phyloP scores from a whole-genome alignment of 73 alveolate species.

The Halteria grandinella region DNA sequence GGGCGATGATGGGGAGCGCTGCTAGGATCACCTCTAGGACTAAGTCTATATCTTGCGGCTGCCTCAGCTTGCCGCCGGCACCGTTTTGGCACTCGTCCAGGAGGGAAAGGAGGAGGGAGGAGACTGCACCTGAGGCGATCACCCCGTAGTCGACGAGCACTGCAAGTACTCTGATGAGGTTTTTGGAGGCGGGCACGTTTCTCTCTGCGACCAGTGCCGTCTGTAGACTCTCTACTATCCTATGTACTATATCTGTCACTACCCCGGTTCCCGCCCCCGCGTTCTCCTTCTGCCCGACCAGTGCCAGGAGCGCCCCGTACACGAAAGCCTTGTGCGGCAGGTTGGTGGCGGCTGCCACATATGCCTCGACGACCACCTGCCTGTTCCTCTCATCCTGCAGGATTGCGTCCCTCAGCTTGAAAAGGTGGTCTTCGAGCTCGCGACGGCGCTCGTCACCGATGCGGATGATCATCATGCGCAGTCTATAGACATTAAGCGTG shows the following conservation, averaged over 20 bases:
- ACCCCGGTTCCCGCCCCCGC: no score
- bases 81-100: no score
- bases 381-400: conserved; percentile 1
- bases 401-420: conserved; percentile 18
- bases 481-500: no score
- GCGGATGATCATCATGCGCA: conserved; percentile 35
- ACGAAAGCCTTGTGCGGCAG: conserved; percentile 37
- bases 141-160: background rate
- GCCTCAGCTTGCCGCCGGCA: no score
- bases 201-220: no score
- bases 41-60: no score
- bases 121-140: background rate
- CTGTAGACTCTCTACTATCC: background rate
- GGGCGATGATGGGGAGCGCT: no score
- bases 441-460: conserved; percentile 42
- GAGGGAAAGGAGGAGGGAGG: background rate
- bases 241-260: background rate
- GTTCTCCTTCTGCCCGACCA: background rate
- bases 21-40: no score
- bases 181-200: no score
- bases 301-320: conserved; percentile 18
- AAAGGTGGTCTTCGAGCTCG: conserved; percentile 26
- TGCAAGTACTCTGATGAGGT: conserved; percentile 13
- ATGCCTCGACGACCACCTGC: conserved; percentile 14
- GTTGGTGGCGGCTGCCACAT: background rate